phyloP scores from a whole-genome alignment of 768 basidiomycete genomes.

The Lyophyllum atratum region DNA sequence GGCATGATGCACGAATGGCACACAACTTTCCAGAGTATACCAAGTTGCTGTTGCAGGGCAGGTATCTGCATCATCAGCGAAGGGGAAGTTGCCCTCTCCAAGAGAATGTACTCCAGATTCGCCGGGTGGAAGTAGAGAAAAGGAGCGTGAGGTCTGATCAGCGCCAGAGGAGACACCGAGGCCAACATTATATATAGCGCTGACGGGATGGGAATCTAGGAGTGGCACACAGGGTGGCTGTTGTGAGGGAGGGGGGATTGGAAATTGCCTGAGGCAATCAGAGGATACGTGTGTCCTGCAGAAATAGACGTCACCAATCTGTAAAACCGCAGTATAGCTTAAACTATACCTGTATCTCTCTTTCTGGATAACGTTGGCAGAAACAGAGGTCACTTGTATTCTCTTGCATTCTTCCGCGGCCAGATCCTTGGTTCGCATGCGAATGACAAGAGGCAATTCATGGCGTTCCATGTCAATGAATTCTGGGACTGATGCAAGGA shows the following conservation, averaged over 20 bases:
- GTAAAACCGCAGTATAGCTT: not conserved
- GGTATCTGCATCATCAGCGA: slow-evolving; percentile 37
- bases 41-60: slow-evolving; percentile 40
- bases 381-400: slow-evolving; percentile 58
- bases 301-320: slow-evolving; percentile 4
- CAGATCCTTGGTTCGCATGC: slow-evolving; percentile 59
- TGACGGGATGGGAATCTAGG: slow-evolving; percentile 55
- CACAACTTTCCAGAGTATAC: slow-evolving; percentile 57
- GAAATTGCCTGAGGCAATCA: slow-evolving; percentile 47
- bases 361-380: slow-evolving; percentile 58
- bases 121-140: slow-evolving; percentile 51
- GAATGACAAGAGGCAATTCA: slow-evolving; percentile 55
- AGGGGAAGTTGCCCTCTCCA: slow-evolving; percentile 50
- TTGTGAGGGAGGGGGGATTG: slow-evolving; percentile 51
- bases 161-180: slow-evolving; percentile 29
- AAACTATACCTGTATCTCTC: slow-evolving; percentile 65
- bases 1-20: slow-evolving; percentile 45
- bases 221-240: slow-evolving; percentile 72
- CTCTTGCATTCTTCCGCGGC: slow-evolving; percentile 49
- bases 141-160: slow-evolving; percentile 33
- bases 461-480: slow-evolving; percentile 48
- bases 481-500: slow-evolving; percentile 65
- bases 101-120: slow-evolving; percentile 52
- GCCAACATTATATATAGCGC: slow-evolving; percentile 51
- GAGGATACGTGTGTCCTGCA: slow-evolving; percentile 43